A percentile compares a stretch with the other conserved stretches of the same genome.
These are phyloP conservation scores for Cadophora sp. DNA, from an alignment of 2,329 filamentous ascomycete species.

Conservation along the genomic window DNA sequence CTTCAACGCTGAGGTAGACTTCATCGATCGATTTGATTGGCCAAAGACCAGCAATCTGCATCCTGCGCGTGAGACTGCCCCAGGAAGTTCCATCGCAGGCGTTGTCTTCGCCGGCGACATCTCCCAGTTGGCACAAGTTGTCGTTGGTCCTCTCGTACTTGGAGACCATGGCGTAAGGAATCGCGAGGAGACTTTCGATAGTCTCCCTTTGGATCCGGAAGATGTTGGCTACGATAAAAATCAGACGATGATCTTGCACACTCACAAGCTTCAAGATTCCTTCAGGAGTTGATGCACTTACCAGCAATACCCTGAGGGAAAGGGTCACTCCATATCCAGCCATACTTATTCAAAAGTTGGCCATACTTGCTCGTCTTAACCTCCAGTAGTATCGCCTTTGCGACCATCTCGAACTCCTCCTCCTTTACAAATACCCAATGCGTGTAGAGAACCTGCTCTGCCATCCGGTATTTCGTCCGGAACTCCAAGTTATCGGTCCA, in stretches of 20 bases:
- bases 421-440: conserved; percentile 15
- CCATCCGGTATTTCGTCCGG: neutral
- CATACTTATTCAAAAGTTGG: neutral
- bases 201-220: neutral
- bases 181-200: neutral
- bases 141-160: conserved; percentile 8
- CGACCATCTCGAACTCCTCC: neutral
- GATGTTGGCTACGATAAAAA: conserved; percentile 4
- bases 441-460: neutral
- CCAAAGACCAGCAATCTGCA: conserved; percentile 3
- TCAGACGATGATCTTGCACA: neutral
- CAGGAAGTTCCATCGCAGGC: conserved; percentile 13
- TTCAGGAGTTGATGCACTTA: neutral
- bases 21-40: conserved; percentile 3
- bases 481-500: neutral
- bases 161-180: neutral
- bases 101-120: neutral
- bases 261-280: neutral
- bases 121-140: neutral
- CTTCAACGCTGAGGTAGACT: neutral
- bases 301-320: conserved; percentile 3
- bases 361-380: neutral
- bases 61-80: conserved; percentile 3
- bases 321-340: neutral
- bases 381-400: neutral